Evolutionary conservation across 1,139 yeast species (phyloP).

Genomic region (Zygoascus hellenicus): DNA sequence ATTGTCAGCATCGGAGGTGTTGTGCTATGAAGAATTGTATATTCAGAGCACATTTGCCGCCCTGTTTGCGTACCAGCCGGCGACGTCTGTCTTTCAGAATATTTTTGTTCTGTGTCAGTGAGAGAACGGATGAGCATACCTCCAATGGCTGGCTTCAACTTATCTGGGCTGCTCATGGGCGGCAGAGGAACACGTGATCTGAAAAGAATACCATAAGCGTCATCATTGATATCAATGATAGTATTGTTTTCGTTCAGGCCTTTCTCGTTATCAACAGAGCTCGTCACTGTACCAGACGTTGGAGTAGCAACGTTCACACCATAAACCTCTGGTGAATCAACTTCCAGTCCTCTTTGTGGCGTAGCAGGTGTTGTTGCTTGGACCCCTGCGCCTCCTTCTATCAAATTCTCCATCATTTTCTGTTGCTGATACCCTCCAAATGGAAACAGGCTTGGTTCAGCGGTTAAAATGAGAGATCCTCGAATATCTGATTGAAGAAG

Average conservation of each 20-base stretch:
- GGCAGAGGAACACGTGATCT: conserved; percentile 12
- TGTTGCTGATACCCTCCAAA: conserved; percentile 6
- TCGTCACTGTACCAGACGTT: conserved; percentile 21
- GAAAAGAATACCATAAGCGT: conserved; percentile 59
- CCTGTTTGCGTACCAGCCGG: not conserved
- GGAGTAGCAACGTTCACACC: conserved; percentile 33
- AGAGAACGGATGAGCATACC: conserved; percentile 9
- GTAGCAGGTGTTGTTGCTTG: conserved; percentile 25
- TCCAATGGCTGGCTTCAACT: conserved; percentile 10
- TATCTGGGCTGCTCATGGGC: conserved; percentile 6
- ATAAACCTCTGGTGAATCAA: conserved; percentile 39
- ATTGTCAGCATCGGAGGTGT: conserved; percentile 42
- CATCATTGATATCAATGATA: conserved; percentile 36
- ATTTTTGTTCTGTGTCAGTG: not conserved
- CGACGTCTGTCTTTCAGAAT: not conserved
- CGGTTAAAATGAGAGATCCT: conserved; percentile 24
- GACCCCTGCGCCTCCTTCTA: not conserved
- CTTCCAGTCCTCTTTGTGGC: conserved; percentile 30
- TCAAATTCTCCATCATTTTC: conserved; percentile 3
- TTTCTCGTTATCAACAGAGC: conserved; percentile 7
- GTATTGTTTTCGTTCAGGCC: conserved; percentile 22
- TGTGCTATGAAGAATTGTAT: conserved; percentile 29
- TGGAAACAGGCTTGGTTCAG: conserved; percentile 6
- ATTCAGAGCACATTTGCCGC: conserved; percentile 17
- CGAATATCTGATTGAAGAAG: conserved; percentile 39